phyloP scores from a whole-genome alignment of 108 stramenopile genomes.

The Seminavis robusta region DNA sequence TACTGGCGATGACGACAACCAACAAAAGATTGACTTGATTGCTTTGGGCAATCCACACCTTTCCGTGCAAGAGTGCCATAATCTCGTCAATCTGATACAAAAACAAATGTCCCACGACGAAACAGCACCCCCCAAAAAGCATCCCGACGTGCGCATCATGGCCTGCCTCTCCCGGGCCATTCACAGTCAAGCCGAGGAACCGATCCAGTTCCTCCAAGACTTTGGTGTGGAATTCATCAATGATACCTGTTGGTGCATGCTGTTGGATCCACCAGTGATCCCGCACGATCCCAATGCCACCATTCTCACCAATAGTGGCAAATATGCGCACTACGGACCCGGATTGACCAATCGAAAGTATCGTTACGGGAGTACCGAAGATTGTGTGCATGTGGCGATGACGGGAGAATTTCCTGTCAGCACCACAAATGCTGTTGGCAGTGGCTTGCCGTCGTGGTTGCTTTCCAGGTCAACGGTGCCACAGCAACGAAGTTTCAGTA shows the following conservation, averaged over 20 bases:
- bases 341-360: conserved; percentile 56
- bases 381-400: conserved; percentile 70
- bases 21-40: conserved; percentile 46
- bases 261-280: conserved; percentile 76
- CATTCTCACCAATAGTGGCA: conserved; percentile 81
- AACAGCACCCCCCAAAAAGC: conserved; percentile 20
- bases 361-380: conserved; percentile 53
- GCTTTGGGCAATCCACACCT: conserved; percentile 85
- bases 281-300: conserved; percentile 40
- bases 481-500: too few species aligned
- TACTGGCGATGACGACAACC: conserved; percentile 16
- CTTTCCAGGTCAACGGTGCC: too few species aligned
- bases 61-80: conserved; percentile 52
- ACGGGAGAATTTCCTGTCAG: conserved; percentile 28
- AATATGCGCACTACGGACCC: conserved; percentile 82
- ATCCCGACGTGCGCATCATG: conserved; percentile 47
- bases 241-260: conserved; percentile 92
- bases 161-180: conserved; percentile 52
- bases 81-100: conserved; percentile 37
- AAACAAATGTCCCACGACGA: not conserved
- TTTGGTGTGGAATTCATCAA: conserved; percentile 73
- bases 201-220: conserved; percentile 31
- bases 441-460: too few species aligned
- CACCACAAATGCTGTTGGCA: too few species aligned
- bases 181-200: conserved; percentile 32